Base-by-base conservation (phyloP, 1,139 yeast genomes). In the Lodderomyces theae region DNA sequence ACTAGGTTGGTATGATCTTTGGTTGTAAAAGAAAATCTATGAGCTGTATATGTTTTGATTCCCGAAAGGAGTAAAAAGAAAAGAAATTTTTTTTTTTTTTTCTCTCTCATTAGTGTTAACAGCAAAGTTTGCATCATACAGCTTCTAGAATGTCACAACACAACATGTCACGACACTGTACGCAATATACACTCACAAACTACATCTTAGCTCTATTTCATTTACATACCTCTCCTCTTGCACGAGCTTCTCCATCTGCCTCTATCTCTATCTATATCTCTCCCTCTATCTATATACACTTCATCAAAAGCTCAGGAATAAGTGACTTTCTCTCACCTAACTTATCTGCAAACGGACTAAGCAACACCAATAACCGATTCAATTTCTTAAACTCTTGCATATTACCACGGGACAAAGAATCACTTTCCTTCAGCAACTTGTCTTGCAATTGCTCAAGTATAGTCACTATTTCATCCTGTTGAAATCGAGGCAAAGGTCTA, bases 401-500 rank as follows among this genome's bases (percentile, higher is more conserved):
- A 47, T 46, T 29, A 32, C 35, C 34, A 31, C 44, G 10, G 25
- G 35, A 23, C n/a, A 39, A n/a, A n/a, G n/a, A n/a, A n/a, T n/a
- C n/a, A n/a, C n/a, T n/a, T n/a, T n/a, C n/a, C n/a, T n/a, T n/a
- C n/a, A n/a, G n/a, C n/a, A n/a, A n/a, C n/a, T n/a, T n/a, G 12
- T 31, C 34, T 10, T 22, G 19, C 8, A 19, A 19, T 9, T 42
- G 39, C 26, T 44, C 41, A 19, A 66, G 47, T 6, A 66, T 48
- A 1, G 56, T 40, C 25, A 44, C 31, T 22, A 69, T 41, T 48
- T 72, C 77, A 24, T 57, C 56, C 40, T 59, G 60, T 45, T 69
- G 74, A 8, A 68, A 51, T 38, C 56, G 57, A n/a, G 71, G 60
- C 12, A 69, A 48, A 2, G 77, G 76, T 36, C 62, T 54, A 34